These are phyloP conservation scores for Saraca asoca DNA, from an alignment of 331 rosid genomes.

Conservation along the genomic window DNA sequence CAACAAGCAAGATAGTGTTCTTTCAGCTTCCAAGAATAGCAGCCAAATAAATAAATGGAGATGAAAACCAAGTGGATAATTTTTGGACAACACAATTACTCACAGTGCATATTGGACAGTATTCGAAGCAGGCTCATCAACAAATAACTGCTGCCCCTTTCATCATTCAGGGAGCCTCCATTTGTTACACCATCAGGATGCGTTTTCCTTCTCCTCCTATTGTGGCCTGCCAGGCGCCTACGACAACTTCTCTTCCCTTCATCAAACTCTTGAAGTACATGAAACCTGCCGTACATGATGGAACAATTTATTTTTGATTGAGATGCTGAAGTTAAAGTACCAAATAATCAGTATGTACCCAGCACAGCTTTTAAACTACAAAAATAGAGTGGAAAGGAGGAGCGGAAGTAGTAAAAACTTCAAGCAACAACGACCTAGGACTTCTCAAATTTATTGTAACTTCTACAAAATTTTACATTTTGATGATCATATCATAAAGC, in stretches of 20 bases:
- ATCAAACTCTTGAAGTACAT: constrained; percentile 80
- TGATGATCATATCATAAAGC: constrained; percentile 20
- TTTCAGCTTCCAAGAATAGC: neutral
- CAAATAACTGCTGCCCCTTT: constrained; percentile 67
- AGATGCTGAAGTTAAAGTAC: no score
- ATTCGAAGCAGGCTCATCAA: constrained; percentile 68
- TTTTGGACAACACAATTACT: constrained; percentile 36
- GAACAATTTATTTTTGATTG: neutral
- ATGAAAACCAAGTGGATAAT: neutral
- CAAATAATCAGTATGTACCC: no score
- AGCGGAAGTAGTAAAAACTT: neutral
- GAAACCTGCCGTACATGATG: constrained; percentile 64
- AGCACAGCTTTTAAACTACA: neutral
- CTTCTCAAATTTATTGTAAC: constrained; percentile 4
- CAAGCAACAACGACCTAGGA: neutral
- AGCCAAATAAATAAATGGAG: constrained; percentile 30
- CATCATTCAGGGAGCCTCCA: constrained; percentile 62
- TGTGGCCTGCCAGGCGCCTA: constrained; percentile 82
- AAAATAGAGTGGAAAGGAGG: neutral
- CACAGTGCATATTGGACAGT: constrained; percentile 77
- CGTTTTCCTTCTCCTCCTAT: constrained; percentile 73
- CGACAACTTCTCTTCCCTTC: constrained; percentile 91
- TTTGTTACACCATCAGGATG: constrained; percentile 61
- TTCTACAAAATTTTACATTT: neutral
- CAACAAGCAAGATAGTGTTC: no score